phyloP scores from a whole-genome alignment of 2,329 filamentous ascomycete genomes.

The Pseudogymnoascus sp. region DNA sequence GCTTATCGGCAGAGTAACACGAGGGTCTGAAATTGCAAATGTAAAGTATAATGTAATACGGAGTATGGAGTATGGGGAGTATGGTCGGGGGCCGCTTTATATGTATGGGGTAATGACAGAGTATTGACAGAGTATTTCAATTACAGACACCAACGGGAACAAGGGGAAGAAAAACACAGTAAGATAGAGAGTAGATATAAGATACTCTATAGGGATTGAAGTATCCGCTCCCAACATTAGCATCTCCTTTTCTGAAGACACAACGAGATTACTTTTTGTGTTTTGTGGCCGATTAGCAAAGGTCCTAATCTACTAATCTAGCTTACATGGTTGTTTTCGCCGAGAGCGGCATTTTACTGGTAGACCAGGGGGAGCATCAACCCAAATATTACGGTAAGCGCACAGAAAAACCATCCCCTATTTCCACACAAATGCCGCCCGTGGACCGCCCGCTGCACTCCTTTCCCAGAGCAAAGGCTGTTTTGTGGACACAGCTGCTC shows the following conservation, averaged over 20 bases:
- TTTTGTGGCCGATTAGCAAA: not conserved
- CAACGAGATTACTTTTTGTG: not conserved
- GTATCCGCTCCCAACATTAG: not conserved
- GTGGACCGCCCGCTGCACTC: not conserved
- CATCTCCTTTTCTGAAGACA: not conserved
- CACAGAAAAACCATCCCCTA: not conserved
- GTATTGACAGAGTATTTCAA: not conserved
- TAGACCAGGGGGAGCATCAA: not conserved
- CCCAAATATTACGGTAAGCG: not conserved
- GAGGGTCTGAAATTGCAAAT: slow-evolving; percentile 3
- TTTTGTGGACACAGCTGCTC: slow-evolving; percentile 5
- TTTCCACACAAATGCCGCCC: not conserved
- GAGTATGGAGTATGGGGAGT: not conserved
- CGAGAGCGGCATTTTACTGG: slow-evolving; percentile 5
- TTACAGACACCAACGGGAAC: not conserved
- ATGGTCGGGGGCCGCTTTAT: not conserved
- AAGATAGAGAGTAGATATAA: not conserved
- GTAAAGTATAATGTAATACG: not conserved
- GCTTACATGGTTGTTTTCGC: slow-evolving; percentile 9
- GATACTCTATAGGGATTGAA: not conserved
- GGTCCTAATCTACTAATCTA: slow-evolving; percentile 4
- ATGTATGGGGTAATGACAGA: not conserved
- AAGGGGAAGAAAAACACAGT: not conserved
- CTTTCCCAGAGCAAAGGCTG: slow-evolving; percentile 4
- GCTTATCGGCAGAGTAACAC: slow-evolving; percentile 7